Conservation (phyloP, 164 flowering plant genomes). For the Nymphaea colorata region DNA sequence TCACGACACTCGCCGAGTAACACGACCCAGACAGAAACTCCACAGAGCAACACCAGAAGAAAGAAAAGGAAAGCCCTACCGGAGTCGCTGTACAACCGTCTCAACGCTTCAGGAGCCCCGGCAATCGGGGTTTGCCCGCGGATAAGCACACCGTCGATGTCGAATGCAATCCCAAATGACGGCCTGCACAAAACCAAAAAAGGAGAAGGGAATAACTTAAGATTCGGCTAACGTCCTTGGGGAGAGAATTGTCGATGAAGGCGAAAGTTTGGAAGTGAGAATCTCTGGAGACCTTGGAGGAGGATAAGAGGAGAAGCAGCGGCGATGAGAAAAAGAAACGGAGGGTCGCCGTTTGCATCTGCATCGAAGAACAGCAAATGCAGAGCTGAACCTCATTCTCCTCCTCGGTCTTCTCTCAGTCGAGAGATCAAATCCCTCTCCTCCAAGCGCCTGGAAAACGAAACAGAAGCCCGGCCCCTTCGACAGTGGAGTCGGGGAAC, state of each 20-base stretch:
- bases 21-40: not conserved
- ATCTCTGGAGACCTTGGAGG: not conserved
- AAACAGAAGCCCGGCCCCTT: too few species aligned
- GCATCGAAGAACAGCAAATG: too few species aligned
- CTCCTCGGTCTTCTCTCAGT: too few species aligned
- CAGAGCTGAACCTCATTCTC: too few species aligned
- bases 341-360: too few species aligned
- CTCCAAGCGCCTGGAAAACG: too few species aligned
- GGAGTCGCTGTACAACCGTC: constrained; percentile 30
- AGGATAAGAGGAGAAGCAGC: not conserved
- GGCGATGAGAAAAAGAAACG: too few species aligned
- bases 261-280: not conserved
- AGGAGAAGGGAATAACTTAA: not conserved
- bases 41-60: not conserved
- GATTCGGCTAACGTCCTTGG: not conserved
- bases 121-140: constrained; percentile 66
- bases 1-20: too few species aligned
- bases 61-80: constrained; percentile 15
- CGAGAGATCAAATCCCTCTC: too few species aligned
- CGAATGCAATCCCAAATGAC: constrained; percentile 74
- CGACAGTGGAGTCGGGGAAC: too few species aligned
- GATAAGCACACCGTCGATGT: constrained; percentile 76
- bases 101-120: constrained; percentile 47
- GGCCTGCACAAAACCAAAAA: constrained; percentile 16
- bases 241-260: not conserved